Conservation (phyloP, 2,329 filamentous ascomycete species). For the Beauveria scarabaeidicola region DNA sequence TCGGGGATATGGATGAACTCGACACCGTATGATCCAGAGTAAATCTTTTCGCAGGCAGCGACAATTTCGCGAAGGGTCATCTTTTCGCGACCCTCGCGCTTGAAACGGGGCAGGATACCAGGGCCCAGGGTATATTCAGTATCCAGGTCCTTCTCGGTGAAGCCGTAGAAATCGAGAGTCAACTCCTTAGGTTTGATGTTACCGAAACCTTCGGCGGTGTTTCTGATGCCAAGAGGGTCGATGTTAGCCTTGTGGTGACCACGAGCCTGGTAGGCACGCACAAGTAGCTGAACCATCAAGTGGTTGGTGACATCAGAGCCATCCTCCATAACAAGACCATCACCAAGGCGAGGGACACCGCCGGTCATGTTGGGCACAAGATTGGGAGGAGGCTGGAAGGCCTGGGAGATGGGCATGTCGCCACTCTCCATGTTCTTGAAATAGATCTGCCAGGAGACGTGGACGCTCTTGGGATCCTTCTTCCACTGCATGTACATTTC, state of each 20-base stretch:
- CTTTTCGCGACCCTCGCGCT: conserved; percentile 78
- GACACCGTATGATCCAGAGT: conserved; percentile 94
- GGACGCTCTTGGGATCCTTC: conserved; percentile 83
- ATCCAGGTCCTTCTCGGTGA: conserved; percentile 88
- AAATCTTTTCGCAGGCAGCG: conserved; percentile 84
- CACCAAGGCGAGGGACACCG: conserved; percentile 64
- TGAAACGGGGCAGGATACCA: conserved; percentile 91
- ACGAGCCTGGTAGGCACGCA: conserved; percentile 94
- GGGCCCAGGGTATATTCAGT: conserved; percentile 87
- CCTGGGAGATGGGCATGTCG: conserved; percentile 94
- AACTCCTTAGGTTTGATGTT: conserved; percentile 88
- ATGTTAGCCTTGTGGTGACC: conserved; percentile 98
- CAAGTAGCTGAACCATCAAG: conserved; percentile 93
- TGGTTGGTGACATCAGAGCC: conserved; percentile 88
- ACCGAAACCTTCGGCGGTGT: conserved; percentile 64
- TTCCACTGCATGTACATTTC: conserved; percentile 99
- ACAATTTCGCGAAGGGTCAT: conserved; percentile 97
- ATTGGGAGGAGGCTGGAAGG: conserved; percentile 91
- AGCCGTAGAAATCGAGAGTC: conserved; percentile 86
- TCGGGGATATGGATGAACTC: conserved; percentile 99
- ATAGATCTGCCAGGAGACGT: conserved; percentile 98
- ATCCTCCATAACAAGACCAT: conserved; percentile 57
- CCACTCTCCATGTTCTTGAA: conserved; percentile 99
- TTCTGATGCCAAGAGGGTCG: conserved; percentile 88
- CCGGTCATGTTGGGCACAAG: conserved; percentile 76